phyloP scores from a whole-genome alignment of 768 basidiomycete genomes.

The Hygrocybe punicea region DNA sequence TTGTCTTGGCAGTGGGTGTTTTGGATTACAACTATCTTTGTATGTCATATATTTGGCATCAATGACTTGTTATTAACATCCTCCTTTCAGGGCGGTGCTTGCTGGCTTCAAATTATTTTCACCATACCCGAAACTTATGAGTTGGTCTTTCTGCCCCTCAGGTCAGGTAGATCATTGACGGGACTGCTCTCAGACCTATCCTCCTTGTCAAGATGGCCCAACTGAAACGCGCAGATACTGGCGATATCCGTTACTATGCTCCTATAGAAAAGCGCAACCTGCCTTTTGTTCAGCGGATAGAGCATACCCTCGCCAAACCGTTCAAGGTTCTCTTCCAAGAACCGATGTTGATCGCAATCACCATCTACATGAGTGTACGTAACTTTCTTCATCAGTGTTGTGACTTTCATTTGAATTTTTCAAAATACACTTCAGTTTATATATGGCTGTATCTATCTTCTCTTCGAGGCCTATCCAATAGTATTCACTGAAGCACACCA shows the following conservation, averaged over 20 bases:
- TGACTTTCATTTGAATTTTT: neutral
- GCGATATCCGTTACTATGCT: slow-evolving; percentile 51
- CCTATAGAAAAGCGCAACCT: slow-evolving; percentile 45
- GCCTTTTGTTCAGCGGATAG: slow-evolving; percentile 39
- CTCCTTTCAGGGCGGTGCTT: slow-evolving; percentile 43
- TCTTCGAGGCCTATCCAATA: slow-evolving; percentile 61
- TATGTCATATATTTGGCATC: slow-evolving; percentile 2
- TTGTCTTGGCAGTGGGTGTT: slow-evolving; percentile 66
- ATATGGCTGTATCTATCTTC: slow-evolving; percentile 58
- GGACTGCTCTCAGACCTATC: slow-evolving; percentile 41
- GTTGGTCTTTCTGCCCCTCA: slow-evolving; percentile 12
- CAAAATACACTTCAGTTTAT: slow-evolving; percentile 43
- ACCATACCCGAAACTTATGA: slow-evolving; percentile 68
- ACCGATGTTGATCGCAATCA: slow-evolving; percentile 62
- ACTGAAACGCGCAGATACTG: slow-evolving; percentile 48
- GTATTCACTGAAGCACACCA: slow-evolving; percentile 53
- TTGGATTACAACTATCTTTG: slow-evolving; percentile 59
- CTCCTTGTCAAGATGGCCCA: slow-evolving; percentile 53
- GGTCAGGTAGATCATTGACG: neutral
- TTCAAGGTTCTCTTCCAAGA: slow-evolving; percentile 63
- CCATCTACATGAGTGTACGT: slow-evolving; percentile 58
- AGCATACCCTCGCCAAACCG: slow-evolving; percentile 52
- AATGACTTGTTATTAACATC: neutral
- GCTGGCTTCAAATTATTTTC: slow-evolving; percentile 47
- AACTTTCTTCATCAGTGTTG: neutral